Percentiles rank a stretch among this genome's conserved stretches.
Evolutionary conservation across 2,329 filamentous ascomycete genomes (phyloP).

Genomic region (Aspergillus niger): DNA sequence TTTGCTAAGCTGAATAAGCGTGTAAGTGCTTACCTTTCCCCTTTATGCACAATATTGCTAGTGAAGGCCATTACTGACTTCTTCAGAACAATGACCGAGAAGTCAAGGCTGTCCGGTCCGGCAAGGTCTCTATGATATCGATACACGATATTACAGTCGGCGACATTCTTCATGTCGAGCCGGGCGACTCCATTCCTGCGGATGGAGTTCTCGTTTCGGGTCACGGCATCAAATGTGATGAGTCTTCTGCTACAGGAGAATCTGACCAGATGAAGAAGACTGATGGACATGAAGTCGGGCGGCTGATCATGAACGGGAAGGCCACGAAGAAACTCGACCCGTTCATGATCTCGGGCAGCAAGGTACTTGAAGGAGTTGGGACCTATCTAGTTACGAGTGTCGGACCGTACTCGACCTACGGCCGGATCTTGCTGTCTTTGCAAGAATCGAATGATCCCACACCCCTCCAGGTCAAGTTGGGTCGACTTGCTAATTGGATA

Average conservation of each 20-base stretch:
- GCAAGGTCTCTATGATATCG: conserved; percentile 64
- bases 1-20: conserved; percentile 63
- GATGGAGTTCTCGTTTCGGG: conserved; percentile 70
- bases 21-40: conserved; percentile 26
- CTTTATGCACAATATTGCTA: too few species aligned
- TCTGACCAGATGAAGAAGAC: conserved; percentile 72
- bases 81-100: conserved; percentile 63
- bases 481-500: conserved; percentile 74
- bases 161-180: conserved; percentile 68
- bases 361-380: conserved; percentile 75
- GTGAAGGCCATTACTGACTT: conserved; percentile 18
- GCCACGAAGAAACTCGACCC: conserved; percentile 62
- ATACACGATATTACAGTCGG: conserved; percentile 69
- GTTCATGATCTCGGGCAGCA: conserved; percentile 78
- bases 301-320: conserved; percentile 55
- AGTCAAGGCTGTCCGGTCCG: conserved; percentile 68
- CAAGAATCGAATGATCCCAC: conserved; percentile 75
- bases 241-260: conserved; percentile 73
- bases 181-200: conserved; percentile 70
- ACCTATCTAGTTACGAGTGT: conserved; percentile 74
- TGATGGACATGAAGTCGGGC: conserved; percentile 60
- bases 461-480: conserved; percentile 74
- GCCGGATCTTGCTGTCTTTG: conserved; percentile 72
- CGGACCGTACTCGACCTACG: conserved; percentile 72
- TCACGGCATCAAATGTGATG: conserved; percentile 69